These are phyloP conservation scores for Oehlia diaphana DNA, from an alignment of 192 early-diverging fungal species.

Conservation along the genomic window DNA sequence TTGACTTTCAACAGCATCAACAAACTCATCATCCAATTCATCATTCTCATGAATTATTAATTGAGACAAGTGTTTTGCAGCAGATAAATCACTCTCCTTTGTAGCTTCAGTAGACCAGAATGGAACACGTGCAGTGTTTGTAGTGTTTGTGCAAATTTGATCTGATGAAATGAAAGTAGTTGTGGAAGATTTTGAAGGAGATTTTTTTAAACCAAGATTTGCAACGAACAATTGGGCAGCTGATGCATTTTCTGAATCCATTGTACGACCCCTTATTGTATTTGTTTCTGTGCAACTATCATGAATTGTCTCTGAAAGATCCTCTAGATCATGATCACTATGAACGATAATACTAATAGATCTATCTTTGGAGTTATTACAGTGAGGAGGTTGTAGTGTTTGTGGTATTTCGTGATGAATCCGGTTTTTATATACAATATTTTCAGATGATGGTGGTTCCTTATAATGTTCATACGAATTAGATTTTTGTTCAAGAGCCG, in stretches of 20 bases:
- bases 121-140: background rate
- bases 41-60: constrained; percentile 25
- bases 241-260: constrained; percentile 6
- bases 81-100: background rate
- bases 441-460: background rate
- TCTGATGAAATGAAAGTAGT: constrained; percentile 20
- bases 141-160: background rate
- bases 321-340: no score
- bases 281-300: background rate
- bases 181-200: constrained; percentile 11
- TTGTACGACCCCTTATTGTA: constrained; percentile 1
- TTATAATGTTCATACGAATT: background rate
- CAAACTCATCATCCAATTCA: constrained; percentile 22
- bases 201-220: constrained; percentile 13
- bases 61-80: background rate
- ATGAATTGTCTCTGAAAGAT: constrained; percentile 1
- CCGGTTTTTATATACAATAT: background rate
- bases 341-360: background rate
- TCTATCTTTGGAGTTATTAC: background rate
- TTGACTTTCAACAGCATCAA: constrained; percentile 28
- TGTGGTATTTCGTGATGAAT: background rate
- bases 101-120: background rate
- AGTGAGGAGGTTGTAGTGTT: background rate
- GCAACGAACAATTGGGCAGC: constrained; percentile 21
- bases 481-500: background rate